Evolutionary conservation across 352 stramenopile species (phyloP), one percentile per base, ranked within the genome.

Genomic region (Plasmopara muralis): DNA sequence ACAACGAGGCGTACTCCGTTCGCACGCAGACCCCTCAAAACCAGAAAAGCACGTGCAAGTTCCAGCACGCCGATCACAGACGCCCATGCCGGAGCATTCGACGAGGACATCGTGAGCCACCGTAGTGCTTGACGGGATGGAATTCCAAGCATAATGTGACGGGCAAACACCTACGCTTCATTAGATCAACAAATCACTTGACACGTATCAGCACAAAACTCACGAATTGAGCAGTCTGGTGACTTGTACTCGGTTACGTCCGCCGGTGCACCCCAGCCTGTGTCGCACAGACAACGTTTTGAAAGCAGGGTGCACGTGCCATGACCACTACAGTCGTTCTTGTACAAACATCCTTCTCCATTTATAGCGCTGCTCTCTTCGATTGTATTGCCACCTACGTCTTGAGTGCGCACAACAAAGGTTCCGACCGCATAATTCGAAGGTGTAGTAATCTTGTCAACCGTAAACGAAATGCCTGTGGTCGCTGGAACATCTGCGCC

Each of bases 1-100:
- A 33, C 14, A 9, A 37, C 37, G 3, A 53, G 25, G 47, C 65
- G 25, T 68, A 90, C 73, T 75, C 15, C 83, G 67, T 39, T 96
- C 65, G 52, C 91, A 97, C 1, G 88, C 86, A 28, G 50, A 63
- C 12, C 89, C 89, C 6, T 66, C 69, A 59, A 93, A 97, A 0
- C 87, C 87, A 12, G 57, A 45, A 37, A 95, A 89, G 64, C 89
- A 97, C 6, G 50, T 47, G 66, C 91, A 97, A 25, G 60, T 54
- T 18, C 88, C 88, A 14, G 53, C 64, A 30, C 4, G 55, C 33
- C 88, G 72, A 55, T 97, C 66, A 64, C 90, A 97, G 2, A 73
- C 58, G 0, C 89, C 89, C 59, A 88, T 85, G n/a, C 84, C 85
- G 2, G 84, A 93, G 56, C 89, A 97, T 65, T 97, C 89, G 39